These are phyloP conservation scores for Fagopyrum esculentum DNA, from an alignment of 148 eudicot genomes.

Conservation along the genomic window DNA sequence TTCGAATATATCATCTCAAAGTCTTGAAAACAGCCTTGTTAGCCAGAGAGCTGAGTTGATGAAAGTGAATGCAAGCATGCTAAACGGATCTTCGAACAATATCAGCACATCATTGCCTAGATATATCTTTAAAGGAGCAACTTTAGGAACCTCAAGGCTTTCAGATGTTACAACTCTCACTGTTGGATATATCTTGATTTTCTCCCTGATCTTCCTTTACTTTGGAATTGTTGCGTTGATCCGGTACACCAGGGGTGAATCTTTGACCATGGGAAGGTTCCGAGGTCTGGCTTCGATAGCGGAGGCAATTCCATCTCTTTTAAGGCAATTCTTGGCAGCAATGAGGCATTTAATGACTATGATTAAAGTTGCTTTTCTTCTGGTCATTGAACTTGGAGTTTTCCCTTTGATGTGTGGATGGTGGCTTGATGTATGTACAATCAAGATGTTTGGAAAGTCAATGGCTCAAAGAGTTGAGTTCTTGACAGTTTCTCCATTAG, in stretches of 20 bases:
- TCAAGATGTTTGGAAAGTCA: constrained; percentile 89
- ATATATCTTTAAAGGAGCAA: constrained; percentile 51
- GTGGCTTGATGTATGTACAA: constrained; percentile 97
- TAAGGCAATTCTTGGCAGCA: constrained; percentile 83
- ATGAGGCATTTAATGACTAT: constrained; percentile 92
- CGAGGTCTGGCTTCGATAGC: constrained; percentile 76
- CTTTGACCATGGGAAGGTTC: constrained; percentile 84
- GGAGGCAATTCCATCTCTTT: constrained; percentile 76
- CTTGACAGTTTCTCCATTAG: constrained; percentile 75
- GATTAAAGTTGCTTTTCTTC: constrained; percentile 93
- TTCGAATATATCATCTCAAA: constrained; percentile 60
- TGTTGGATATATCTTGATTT: constrained; percentile 84
- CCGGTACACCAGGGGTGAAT: constrained; percentile 81
- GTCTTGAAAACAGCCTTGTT: constrained; percentile 31
- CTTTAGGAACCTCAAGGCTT: constrained; percentile 65
- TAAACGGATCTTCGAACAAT: constrained; percentile 42
- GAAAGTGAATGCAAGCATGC: constrained; percentile 52
- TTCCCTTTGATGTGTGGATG: constrained; percentile 97
- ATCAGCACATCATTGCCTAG: constrained; percentile 39
- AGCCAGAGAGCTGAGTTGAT: constrained; percentile 55
- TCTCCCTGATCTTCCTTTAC: constrained; percentile 69
- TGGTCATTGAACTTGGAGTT: constrained; percentile 94
- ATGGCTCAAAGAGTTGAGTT: constrained; percentile 83
- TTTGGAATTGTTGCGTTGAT: constrained; percentile 73
- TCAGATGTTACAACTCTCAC: constrained; percentile 93